These are phyloP conservation scores for Phytophthora capsici DNA, from an alignment of 352 stramenopile genomes.

Conservation along the genomic window DNA sequence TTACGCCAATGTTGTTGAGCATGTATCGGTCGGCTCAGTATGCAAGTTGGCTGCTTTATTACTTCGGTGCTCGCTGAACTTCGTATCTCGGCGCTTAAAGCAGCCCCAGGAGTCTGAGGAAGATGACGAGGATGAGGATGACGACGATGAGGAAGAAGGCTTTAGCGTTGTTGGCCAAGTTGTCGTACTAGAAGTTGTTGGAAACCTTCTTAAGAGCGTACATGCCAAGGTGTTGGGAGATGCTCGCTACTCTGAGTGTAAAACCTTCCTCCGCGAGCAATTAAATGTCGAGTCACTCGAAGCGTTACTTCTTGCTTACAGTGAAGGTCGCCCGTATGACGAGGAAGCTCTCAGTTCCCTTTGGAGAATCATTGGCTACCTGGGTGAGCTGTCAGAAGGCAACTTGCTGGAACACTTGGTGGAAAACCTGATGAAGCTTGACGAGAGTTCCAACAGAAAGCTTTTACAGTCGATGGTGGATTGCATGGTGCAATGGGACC, in stretches of 20 bases:
- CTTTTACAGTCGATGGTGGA: slow-evolving; percentile 83
- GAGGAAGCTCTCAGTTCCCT: slow-evolving; percentile 75
- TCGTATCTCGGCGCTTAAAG: slow-evolving; percentile 72
- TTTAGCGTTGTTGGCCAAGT: slow-evolving; percentile 77
- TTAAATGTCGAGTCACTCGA: slow-evolving; percentile 69
- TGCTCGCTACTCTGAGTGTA: slow-evolving; percentile 74
- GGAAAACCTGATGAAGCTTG: slow-evolving; percentile 74
- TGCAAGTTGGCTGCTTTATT: slow-evolving; percentile 83
- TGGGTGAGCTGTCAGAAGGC: slow-evolving; percentile 71
- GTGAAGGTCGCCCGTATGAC: slow-evolving; percentile 60
- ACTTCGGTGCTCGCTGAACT: slow-evolving; percentile 79
- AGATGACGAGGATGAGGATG: slow-evolving; percentile 66
- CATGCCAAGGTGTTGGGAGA: slow-evolving; percentile 75
- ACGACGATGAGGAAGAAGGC: slow-evolving; percentile 67
- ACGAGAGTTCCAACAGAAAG: slow-evolving; percentile 75
- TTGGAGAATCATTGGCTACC: slow-evolving; percentile 75
- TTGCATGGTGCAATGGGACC: slow-evolving; percentile 77
- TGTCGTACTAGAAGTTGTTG: slow-evolving; percentile 80
- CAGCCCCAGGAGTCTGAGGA: slow-evolving; percentile 36
- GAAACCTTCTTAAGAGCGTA: slow-evolving; percentile 75
- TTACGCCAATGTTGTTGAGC: slow-evolving; percentile 77
- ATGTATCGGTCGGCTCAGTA: slow-evolving; percentile 79
- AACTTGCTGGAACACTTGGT: slow-evolving; percentile 64
- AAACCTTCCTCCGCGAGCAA: slow-evolving; percentile 73
- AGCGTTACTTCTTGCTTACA: slow-evolving; percentile 70